Evolutionary conservation across 352 stramenopile genomes (phyloP).

Genomic region (Thalassiosira mediterranea): DNA sequence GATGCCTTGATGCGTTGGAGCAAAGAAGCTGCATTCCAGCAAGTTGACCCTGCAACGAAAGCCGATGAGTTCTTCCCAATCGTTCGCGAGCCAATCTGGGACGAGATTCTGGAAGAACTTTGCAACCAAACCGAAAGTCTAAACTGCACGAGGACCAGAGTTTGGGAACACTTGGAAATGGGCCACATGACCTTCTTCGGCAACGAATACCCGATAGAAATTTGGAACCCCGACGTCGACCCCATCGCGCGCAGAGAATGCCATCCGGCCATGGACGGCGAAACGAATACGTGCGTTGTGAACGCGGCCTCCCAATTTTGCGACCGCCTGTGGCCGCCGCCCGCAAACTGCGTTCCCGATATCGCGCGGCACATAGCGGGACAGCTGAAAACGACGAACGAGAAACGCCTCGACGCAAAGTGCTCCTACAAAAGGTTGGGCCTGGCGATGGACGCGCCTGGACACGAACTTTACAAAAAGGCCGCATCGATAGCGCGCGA

Average conservation of each 20-base stretch:
- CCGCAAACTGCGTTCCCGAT: slow-evolving; percentile 41
- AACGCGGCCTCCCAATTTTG: slow-evolving; percentile 47
- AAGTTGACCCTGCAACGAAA: neutral
- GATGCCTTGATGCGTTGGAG: slow-evolving; percentile 61
- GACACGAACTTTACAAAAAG: slow-evolving; percentile 49
- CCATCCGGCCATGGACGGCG: slow-evolving; percentile 8
- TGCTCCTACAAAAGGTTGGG: slow-evolving; percentile 60
- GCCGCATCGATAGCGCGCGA: slow-evolving; percentile 24
- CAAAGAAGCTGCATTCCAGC: slow-evolving; percentile 28
- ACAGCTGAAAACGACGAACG: slow-evolving; percentile 45
- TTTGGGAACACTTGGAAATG: slow-evolving; percentile 57
- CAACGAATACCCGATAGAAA: slow-evolving; percentile 48
- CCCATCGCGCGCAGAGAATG: slow-evolving; percentile 37
- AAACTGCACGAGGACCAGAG: slow-evolving; percentile 42
- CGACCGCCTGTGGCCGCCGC: slow-evolving; percentile 27
- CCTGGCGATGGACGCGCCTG: slow-evolving; percentile 54
- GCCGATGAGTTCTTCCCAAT: slow-evolving; percentile 34
- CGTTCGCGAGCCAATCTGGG: slow-evolving; percentile 53
- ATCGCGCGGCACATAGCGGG: slow-evolving; percentile 46
- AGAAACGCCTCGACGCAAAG: slow-evolving; percentile 52
- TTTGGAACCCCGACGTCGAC: slow-evolving; percentile 59
- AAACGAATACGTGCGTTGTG: slow-evolving; percentile 37
- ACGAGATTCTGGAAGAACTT: slow-evolving; percentile 56
- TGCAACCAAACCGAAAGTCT: slow-evolving; percentile 41
- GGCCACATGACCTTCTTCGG: slow-evolving; percentile 56